These are phyloP conservation scores for Ormosia semicastrata DNA, from an alignment of 306 rosid species.

Conservation along the genomic window DNA sequence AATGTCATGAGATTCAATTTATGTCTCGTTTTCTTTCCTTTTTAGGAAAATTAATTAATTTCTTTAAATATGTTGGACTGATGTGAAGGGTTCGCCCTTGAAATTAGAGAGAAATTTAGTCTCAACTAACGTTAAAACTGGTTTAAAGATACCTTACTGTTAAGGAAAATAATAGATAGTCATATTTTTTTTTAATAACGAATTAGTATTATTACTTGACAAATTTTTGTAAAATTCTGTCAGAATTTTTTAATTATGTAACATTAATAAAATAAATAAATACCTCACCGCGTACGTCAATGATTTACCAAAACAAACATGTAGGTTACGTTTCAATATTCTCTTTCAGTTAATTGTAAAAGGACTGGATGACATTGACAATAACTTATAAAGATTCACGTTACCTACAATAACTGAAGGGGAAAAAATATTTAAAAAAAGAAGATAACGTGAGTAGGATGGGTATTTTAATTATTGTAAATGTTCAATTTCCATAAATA, in stretches of 20 bases:
- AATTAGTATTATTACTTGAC: no score
- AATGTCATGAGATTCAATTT: no score
- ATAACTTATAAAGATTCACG: not conserved
- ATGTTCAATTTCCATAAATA: not conserved
- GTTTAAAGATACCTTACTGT: no score
- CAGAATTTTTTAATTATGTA: not conserved
- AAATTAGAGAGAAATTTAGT: no score
- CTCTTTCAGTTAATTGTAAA: not conserved
- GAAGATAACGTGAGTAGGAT: not conserved
- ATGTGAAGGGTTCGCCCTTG: no score
- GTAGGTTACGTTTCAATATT: not conserved
- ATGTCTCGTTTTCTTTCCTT: no score
- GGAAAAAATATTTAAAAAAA: not conserved
- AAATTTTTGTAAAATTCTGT: no score
- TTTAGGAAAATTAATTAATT: no score
- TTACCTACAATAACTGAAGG: not conserved
- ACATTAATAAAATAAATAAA: not conserved
- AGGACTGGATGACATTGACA: not conserved
- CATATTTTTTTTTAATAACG: no score
- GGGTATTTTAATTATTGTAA: not conserved
- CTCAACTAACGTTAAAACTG: no score
- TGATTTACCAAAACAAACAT: not conserved
- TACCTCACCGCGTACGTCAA: not conserved
- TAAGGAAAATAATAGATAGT: no score
- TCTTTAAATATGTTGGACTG: no score